Percentiles rank a stretch among this genome's conserved stretches.
Conservation (phyloP, 2,329 filamentous ascomycete species). For the Rutstroemia sp. region DNA sequence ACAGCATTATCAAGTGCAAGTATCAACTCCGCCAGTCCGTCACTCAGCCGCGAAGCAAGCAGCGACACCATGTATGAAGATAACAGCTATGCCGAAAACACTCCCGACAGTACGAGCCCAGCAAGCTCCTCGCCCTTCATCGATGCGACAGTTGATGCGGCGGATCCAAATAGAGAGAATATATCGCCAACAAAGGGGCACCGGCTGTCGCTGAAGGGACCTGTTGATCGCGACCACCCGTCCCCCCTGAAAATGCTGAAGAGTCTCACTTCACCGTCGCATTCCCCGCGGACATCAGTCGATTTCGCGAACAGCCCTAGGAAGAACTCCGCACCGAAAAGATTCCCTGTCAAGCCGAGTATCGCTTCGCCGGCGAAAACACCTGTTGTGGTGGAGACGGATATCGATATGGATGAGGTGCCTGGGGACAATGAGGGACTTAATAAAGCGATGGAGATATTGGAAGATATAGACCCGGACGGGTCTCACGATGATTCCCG, state of each 20-base stretch:
- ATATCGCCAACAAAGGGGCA: slow-evolving; percentile 24
- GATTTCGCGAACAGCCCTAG: slow-evolving; percentile 34
- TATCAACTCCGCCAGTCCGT: slow-evolving; percentile 13
- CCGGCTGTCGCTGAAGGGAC: slow-evolving; percentile 18
- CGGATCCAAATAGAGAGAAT: slow-evolving; percentile 22
- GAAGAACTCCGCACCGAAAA: slow-evolving; percentile 43
- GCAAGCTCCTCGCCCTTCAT: slow-evolving; percentile 27
- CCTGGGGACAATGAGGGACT: slow-evolving; percentile 48
- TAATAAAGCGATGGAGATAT: slow-evolving; percentile 52
- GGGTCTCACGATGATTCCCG: slow-evolving; percentile 22
- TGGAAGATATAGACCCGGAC: slow-evolving; percentile 42
- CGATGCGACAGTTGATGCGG: slow-evolving; percentile 15
- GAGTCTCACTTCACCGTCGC: slow-evolving; percentile 20
- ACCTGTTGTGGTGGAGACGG: slow-evolving; percentile 16
- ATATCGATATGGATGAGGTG: slow-evolving; percentile 40
- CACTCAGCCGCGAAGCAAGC: slow-evolving; percentile 12
- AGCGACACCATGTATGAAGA: slow-evolving; percentile 20
- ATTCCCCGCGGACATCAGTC: slow-evolving; percentile 17
- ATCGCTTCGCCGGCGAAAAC: slow-evolving; percentile 29
- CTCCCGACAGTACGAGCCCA: slow-evolving; percentile 21
- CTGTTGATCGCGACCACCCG: slow-evolving; percentile 20
- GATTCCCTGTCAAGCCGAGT: slow-evolving; percentile 52
- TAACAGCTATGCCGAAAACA: slow-evolving; percentile 18
- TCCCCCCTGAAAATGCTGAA: slow-evolving; percentile 27
- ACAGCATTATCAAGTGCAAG: not conserved